phyloP scores from a whole-genome alignment of 306 rosid species.

The Sechiopsis laciniata region DNA sequence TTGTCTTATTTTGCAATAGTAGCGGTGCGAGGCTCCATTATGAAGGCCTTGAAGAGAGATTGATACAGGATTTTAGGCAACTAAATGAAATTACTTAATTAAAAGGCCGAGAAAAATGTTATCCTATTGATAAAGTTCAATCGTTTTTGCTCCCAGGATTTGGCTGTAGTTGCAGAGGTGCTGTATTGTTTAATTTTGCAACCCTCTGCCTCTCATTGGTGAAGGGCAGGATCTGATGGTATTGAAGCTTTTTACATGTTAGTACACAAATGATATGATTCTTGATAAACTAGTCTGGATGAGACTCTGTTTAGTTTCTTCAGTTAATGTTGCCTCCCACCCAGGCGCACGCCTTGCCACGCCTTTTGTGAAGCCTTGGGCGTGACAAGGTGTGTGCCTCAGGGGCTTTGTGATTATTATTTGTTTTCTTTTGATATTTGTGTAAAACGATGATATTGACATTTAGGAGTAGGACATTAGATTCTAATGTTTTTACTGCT shows the following conservation, averaged over 20 bases:
- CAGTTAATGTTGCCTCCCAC: no score
- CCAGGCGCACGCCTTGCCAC: no score
- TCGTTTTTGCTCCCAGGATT: not conserved
- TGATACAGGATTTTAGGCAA: conserved; percentile 28
- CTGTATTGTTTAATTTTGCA: conserved; percentile 15
- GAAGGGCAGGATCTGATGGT: conserved; percentile 4
- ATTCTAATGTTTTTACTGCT: no score
- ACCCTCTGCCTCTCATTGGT: conserved; percentile 11
- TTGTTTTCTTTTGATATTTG: no score
- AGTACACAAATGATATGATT: not conserved
- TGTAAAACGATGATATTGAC: no score
- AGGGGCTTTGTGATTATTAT: no score
- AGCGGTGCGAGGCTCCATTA: conserved; percentile 40
- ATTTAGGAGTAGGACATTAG: no score
- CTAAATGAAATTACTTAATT: not conserved
- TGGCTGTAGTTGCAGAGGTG: conserved; percentile 16
- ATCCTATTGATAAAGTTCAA: not conserved
- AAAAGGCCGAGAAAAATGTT: not conserved
- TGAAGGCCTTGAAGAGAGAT: conserved; percentile 68
- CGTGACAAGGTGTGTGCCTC: no score
- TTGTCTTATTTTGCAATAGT: conserved; percentile 58
- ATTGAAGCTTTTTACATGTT: conserved; percentile 18
- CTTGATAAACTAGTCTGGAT: not conserved
- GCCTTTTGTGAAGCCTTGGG: no score
- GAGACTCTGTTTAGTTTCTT: conserved; percentile 8